Evolutionary conservation across 345 rosid species (phyloP), one percentile per base, ranked within the genome.

Genomic region (Bruguiera gymnorhiza): DNA sequence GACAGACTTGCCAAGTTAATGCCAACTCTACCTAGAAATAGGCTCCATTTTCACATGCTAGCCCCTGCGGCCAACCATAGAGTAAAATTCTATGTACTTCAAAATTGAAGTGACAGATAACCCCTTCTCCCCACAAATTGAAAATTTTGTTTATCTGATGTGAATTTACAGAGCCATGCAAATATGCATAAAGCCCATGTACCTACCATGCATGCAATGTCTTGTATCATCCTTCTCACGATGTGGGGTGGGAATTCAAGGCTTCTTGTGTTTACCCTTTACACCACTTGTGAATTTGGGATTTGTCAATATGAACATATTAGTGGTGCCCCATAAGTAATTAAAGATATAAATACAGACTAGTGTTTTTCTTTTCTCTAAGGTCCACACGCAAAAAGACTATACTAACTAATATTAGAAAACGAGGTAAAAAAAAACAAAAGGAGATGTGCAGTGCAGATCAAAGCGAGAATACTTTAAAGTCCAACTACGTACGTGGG

Each of bases 371-470:
- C 2, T 30, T 19, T 39, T 39, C 11, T 6, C 19, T 2, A 69
- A 65, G 74, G 83, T 75, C 75, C 75, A 79, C 83, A 30, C 72
- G 80, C 50, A 56, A 11, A 21, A 75, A 19, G 80, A 75, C 72
- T 60, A 51, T 21, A 13, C 19, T 24, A 11, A 13, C 50, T 24
- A 11, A 43, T 13, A 43, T 43, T 56, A 10, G 16, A 59, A 32
- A 53, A 27, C 24, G 60, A 56, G 60, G 29, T 6, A 0, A 7
- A 31, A 31, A 4, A 27, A 27, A 27, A 27, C 23, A 16, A 8
- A 56, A 56, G 16, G 60, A 27, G 73, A 16, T 66, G 50, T 27
- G 23, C 60, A 27, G 27, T 20, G 21, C 9, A 9, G 51, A 18
- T 24, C 11, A n/a, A 0, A 50, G 24, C 20, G 11, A 57, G 65